Conservation (phyloP, 805 yeast species). For the Wickerhamomyces hampshirensis region DNA sequence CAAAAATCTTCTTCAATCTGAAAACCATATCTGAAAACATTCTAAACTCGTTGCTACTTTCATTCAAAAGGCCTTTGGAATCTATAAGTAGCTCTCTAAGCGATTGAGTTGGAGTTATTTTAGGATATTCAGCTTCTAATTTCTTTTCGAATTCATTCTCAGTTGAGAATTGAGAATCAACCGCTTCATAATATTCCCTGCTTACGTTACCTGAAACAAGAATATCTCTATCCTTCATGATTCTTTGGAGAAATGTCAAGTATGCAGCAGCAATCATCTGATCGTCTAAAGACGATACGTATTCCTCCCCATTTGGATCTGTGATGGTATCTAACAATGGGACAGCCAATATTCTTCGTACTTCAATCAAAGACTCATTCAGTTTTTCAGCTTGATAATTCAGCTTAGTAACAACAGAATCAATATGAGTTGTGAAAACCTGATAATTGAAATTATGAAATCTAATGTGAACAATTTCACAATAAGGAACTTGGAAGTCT, state of each 20-base stretch:
- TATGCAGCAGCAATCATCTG: slow-evolving; percentile 68
- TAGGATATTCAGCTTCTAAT: slow-evolving; percentile 8
- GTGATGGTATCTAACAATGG: slow-evolving; percentile 47
- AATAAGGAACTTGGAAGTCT: not conserved
- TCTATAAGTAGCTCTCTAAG: slow-evolving; percentile 14
- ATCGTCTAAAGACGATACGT: slow-evolving; percentile 62
- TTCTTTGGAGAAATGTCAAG: slow-evolving; percentile 47
- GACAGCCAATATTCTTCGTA: slow-evolving; percentile 39
- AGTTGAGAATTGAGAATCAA: slow-evolving; percentile 5
- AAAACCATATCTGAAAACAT: slow-evolving; percentile 7
- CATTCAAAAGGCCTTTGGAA: slow-evolving; percentile 8
- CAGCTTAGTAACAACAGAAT: slow-evolving; percentile 28
- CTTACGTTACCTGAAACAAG: slow-evolving; percentile 26
- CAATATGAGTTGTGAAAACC: slow-evolving; percentile 12
- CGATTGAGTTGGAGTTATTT: slow-evolving; percentile 1
- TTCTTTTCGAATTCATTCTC: slow-evolving; percentile 8
- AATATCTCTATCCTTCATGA: slow-evolving; percentile 40
- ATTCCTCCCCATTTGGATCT: slow-evolving; percentile 52
- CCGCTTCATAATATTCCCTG: slow-evolving; percentile 8
- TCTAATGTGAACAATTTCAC: not conserved
- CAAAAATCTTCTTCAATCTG: slow-evolving; percentile 26
- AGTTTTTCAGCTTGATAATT: slow-evolving; percentile 48
- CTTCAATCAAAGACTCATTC: slow-evolving; percentile 45
- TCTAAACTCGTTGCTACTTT: slow-evolving; percentile 4
- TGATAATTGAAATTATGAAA: slow-evolving; percentile 10